A percentile compares a stretch with the other conserved stretches of the same genome.
These are phyloP conservation scores for Moesziomyces globuligerus DNA, from an alignment of 1,284 basidiomycete genomes.

Conservation along the genomic window DNA sequence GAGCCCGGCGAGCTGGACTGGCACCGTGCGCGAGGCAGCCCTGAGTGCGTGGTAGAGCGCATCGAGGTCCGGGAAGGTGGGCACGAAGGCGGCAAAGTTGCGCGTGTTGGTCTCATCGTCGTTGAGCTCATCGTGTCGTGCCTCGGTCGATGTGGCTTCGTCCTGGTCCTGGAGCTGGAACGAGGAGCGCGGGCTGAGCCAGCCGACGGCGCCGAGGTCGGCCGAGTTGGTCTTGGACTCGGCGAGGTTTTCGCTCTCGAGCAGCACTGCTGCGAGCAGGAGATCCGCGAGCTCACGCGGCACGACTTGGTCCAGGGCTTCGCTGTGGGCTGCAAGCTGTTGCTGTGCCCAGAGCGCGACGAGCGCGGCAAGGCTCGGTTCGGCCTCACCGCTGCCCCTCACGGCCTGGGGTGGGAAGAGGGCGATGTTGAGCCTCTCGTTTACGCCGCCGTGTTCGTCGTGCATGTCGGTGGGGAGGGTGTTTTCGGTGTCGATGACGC, in stretches of 20 bases:
- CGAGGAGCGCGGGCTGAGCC: slow-evolving; percentile 32
- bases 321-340: background rate
- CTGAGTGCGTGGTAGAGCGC: slow-evolving; percentile 33
- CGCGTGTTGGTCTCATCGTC: slow-evolving; percentile 30
- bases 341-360: slow-evolving; percentile 43
- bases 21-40: slow-evolving; percentile 18
- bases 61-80: slow-evolving; percentile 46
- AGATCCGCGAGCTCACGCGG: slow-evolving; percentile 33
- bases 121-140: slow-evolving; percentile 9
- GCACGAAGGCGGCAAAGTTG: slow-evolving; percentile 42
- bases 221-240: slow-evolving; percentile 36
- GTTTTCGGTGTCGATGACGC: slow-evolving; percentile 36
- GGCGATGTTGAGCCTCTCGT: slow-evolving; percentile 29
- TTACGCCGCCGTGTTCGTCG: slow-evolving; percentile 19
- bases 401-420: slow-evolving; percentile 23
- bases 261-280: slow-evolving; percentile 31
- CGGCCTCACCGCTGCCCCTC: slow-evolving; percentile 23
- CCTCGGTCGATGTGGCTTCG: slow-evolving; percentile 5
- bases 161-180: slow-evolving; percentile 34
- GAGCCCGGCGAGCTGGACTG: background rate
- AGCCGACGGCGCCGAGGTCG: slow-evolving; percentile 48
- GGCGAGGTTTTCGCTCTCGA: slow-evolving; percentile 39
- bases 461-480: slow-evolving; percentile 31
- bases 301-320: slow-evolving; percentile 4
- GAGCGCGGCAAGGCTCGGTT: slow-evolving; percentile 29